Conservation (phyloP, 2,329 filamentous ascomycete species). For the Paecilomyces formosus region DNA sequence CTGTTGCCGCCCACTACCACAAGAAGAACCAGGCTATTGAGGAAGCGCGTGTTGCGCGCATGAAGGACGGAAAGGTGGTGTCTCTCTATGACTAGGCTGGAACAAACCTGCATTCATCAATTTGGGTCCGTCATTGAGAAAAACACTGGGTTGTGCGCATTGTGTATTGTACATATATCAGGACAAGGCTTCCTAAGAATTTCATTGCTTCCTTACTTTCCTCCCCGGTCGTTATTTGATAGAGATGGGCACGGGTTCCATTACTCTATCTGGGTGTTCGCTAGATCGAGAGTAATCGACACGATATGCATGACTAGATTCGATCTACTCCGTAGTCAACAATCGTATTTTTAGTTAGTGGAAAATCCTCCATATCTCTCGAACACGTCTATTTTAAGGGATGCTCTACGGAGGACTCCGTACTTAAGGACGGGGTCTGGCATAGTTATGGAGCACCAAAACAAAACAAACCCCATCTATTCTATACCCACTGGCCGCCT, state of each 20-base stretch:
- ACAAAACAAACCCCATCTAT: not conserved
- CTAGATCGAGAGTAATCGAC: not conserved
- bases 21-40: conserved; percentile 50
- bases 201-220: conserved; percentile 19
- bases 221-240: conserved; percentile 3
- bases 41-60: conserved; percentile 44
- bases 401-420: not conserved
- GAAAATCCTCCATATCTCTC: not conserved
- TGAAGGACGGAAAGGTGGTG: conserved; percentile 36
- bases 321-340: not conserved
- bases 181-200: conserved; percentile 7
- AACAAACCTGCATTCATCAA: conserved; percentile 9
- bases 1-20: conserved; percentile 57
- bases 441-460: not conserved
- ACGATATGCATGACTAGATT: not conserved
- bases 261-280: not conserved
- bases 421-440: not conserved
- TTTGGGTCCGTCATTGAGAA: conserved; percentile 8
- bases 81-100: conserved; percentile 36
- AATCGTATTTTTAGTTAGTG: not conserved
- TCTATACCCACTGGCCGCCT: not conserved
- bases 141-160: conserved; percentile 11
- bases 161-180: conserved; percentile 21
- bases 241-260: not conserved
- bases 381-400: not conserved